phyloP scores from a whole-genome alignment of 202 grass and related monocot genomes.

The Schoenoplectus tabernaemontani region DNA sequence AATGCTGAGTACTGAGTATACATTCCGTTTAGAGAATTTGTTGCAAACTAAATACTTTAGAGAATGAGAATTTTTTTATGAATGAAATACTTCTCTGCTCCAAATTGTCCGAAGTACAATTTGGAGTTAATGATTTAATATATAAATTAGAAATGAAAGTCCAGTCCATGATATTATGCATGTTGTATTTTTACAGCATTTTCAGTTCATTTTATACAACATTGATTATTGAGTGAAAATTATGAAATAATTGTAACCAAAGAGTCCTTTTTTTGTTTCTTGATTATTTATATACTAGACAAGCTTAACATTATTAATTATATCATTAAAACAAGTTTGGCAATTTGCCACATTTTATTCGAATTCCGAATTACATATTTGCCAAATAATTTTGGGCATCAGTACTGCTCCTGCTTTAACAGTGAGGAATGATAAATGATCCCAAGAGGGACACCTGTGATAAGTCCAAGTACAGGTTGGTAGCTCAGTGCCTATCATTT shows the following conservation, averaged over 20 bases:
- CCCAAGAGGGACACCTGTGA: too few relatives aligned
- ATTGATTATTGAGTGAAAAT: not conserved
- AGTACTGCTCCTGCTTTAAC: not conserved
- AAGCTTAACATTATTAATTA: too few relatives aligned
- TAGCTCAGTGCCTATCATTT: slow-evolving; percentile 15
- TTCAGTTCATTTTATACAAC: not conserved
- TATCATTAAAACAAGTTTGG: not conserved
- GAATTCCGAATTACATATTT: not conserved
- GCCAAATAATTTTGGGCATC: not conserved
- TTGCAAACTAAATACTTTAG: too few relatives aligned
- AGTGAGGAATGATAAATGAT: slow-evolving; percentile 7
- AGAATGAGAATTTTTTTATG: too few relatives aligned
- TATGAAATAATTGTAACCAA: not conserved
- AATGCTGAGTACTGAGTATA: too few relatives aligned
- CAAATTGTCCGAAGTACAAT: too few relatives aligned
- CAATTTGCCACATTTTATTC: too few relatives aligned
- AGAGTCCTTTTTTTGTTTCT: not conserved
- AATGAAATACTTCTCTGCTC: too few relatives aligned
- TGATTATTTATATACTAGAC: too few relatives aligned
- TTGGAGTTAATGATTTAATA: too few relatives aligned
- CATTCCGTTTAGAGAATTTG: too few relatives aligned
- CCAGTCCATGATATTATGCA: not conserved
- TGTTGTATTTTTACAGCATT: not conserved
- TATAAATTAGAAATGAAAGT: too few relatives aligned
- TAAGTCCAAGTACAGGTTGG: slow-evolving; percentile 23